phyloP scores from a whole-genome alignment of 768 basidiomycete species.

The Rhodotorula sphaerocarpa region DNA sequence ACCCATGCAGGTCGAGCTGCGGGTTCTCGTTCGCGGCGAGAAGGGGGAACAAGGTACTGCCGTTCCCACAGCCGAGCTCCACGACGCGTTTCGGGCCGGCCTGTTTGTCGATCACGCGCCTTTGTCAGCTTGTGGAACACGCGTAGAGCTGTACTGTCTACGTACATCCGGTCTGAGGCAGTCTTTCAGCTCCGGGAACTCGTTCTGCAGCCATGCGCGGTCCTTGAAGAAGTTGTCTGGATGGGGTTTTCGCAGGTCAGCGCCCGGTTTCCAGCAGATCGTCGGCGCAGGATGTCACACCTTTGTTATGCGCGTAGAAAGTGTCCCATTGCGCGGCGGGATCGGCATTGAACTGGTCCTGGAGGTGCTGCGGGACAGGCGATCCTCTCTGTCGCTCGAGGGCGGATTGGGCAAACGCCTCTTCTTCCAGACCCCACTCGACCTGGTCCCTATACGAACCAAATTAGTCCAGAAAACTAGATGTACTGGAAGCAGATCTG shows the following conservation, averaged over 20 bases:
- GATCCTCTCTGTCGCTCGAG: constrained; percentile 60
- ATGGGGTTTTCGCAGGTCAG: not conserved
- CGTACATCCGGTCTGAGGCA: constrained; percentile 61
- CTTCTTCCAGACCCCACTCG: constrained; percentile 56
- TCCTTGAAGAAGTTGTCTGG: constrained; percentile 81
- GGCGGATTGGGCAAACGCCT: constrained; percentile 60
- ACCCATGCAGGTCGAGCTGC: constrained; percentile 62
- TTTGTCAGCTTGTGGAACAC: too few species aligned
- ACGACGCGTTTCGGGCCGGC: constrained; percentile 68
- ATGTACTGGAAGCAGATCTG: constrained; percentile 19
- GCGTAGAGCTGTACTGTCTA: not conserved
- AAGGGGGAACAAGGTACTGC: constrained; percentile 89
- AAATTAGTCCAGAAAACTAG: not conserved
- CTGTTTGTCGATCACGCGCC: too few species aligned
- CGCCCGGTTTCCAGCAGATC: not conserved
- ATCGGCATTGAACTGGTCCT: constrained; percentile 44
- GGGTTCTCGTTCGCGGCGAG: constrained; percentile 76
- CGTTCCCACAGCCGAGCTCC: constrained; percentile 86
- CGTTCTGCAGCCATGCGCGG: constrained; percentile 89
- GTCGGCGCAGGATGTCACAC: constrained; percentile 19
- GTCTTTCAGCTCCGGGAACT: constrained; percentile 78
- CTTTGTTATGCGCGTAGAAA: constrained; percentile 73
- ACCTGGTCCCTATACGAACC: constrained; percentile 43
- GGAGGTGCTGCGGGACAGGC: constrained; percentile 68
- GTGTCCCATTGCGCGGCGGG: constrained; percentile 61